These are phyloP conservation scores for Tetrahymena borealis DNA, from an alignment of 73 alveolate species.

Conservation along the genomic window DNA sequence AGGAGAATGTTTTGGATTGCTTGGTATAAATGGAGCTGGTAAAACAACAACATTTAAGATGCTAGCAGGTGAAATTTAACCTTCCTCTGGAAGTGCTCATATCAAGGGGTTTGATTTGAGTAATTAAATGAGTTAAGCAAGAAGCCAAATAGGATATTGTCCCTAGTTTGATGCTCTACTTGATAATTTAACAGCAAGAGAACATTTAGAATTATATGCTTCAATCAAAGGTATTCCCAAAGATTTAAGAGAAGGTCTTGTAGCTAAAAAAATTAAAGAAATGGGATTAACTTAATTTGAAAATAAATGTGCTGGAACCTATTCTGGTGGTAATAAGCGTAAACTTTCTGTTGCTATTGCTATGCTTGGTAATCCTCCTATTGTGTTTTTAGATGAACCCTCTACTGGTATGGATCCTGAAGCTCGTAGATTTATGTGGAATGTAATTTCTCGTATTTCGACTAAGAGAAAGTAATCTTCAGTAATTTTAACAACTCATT, in stretches of 20 bases:
- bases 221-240: conserved; percentile 88
- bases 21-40: conserved; percentile 99
- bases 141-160: conserved; percentile 93
- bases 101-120: conserved; percentile 80
- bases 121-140: conserved; percentile 66
- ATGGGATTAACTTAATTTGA: conserved; percentile 79
- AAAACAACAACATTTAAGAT: conserved; percentile 95
- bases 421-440: conserved; percentile 97
- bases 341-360: conserved; percentile 98
- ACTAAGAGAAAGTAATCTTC: conserved; percentile 85
- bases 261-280: conserved; percentile 74
- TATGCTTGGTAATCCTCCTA: conserved; percentile 98
- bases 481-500: conserved; percentile 88
- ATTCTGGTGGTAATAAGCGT: conserved; percentile 97
- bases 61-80: conserved; percentile 86
- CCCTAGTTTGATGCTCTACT: conserved; percentile 96
- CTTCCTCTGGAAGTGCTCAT: conserved; percentile 76
- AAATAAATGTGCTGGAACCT: conserved; percentile 76
- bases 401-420: conserved; percentile 99
- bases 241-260: conserved; percentile 53
- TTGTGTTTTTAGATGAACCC: conserved; percentile 98
- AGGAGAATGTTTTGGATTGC: conserved; percentile 96
- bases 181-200: conserved; percentile 89
- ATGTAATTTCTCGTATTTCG: conserved; percentile 87
- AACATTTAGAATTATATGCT: conserved; percentile 91